A percentile compares a stretch with the other conserved stretches of the same genome.
Evolutionary conservation across 208 protist species (phyloP).

Genomic region (Leishmania tarentolae): DNA sequence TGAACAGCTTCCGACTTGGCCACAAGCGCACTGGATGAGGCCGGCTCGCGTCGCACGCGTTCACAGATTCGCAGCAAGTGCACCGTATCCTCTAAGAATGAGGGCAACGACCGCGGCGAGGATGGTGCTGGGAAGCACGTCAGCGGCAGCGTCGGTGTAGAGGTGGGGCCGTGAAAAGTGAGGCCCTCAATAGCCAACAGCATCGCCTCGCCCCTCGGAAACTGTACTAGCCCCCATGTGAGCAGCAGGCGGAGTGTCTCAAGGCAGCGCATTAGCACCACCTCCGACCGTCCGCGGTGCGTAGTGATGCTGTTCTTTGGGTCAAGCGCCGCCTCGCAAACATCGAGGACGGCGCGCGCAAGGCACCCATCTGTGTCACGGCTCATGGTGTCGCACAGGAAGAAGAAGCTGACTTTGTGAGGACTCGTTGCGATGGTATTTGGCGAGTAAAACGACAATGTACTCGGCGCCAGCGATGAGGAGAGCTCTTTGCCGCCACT

Average conservation of each 20-base stretch:
- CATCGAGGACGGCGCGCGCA: slow-evolving; percentile 15
- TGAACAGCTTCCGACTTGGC: slow-evolving; percentile 8
- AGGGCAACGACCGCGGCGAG: neutral
- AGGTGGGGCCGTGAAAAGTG: neutral
- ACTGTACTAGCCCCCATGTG: slow-evolving; percentile 20
- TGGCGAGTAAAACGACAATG: neutral
- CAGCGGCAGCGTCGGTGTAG: neutral
- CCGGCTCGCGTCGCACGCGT: neutral
- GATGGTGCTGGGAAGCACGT: neutral
- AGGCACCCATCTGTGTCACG: slow-evolving; percentile 29
- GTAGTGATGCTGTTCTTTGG: slow-evolving; percentile 19
- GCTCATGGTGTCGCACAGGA: slow-evolving; percentile 31
- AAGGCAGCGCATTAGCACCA: slow-evolving; percentile 41
- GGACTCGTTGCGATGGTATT: slow-evolving; percentile 10
- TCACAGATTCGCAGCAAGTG: slow-evolving; percentile 9
- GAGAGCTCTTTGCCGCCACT: neutral
- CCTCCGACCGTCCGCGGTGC: slow-evolving; percentile 40
- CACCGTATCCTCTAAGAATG: neutral
- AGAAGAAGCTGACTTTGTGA: slow-evolving; percentile 40
- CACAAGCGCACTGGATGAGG: neutral
- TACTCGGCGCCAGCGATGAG: neutral
- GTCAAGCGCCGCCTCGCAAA: slow-evolving; percentile 29
- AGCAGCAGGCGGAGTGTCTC: slow-evolving; percentile 46
- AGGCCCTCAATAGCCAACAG: slow-evolving; percentile 2
- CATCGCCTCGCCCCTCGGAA: slow-evolving; percentile 4